Base-by-base conservation (phyloP, 768 basidiomycete species). In the Agrocybe pediades region DNA sequence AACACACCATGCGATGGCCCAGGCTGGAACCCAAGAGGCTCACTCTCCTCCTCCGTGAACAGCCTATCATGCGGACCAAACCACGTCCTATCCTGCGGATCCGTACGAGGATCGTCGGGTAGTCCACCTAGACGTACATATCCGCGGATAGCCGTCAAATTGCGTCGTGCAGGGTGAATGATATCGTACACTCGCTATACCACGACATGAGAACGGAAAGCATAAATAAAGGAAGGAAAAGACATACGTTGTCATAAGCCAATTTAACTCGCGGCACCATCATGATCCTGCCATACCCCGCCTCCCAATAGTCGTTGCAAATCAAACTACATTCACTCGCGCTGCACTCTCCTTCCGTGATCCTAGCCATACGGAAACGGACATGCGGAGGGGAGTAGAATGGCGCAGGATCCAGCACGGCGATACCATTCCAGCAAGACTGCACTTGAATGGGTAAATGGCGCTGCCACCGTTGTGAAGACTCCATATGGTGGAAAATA, bases 351-450 rank as follows among this genome's bases (percentile, higher is more conserved):
- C 85, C 85, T 13, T 96, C 92, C 8, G 77, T 79, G 48, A 98
- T 82, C 50, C 78, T 80, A 3, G 97, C 97, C 97, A 99, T 99
- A 24, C 97, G 82, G 83, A 99, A 99, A 51, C 84, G 82, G 53
- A 98, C 89, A 60, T 92, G 92, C 8, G 94, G 92, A 0, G 91
- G 90, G 1, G 80, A 76, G 72, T 99, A 99, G 74, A 99, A 90
- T 6, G 97, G 97, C 9, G 89, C 95, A 0, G 97, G 95, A 66
- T 98, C 97, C 49, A 98, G 80, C 7, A 99, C 76, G 27, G 96
- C 95, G 61, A 98, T 88, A 16, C 97, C 97, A 68, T 98, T 99
- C 97, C 97, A 98, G 72, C 96, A 99, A 3, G 90, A 88, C 74
- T 98, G 96, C 21, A 98, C 93, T 67, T 99, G 97, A 19, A 98